Base-by-base conservation (phyloP, 768 basidiomycete genomes). In the Amanita exitialis region DNA sequence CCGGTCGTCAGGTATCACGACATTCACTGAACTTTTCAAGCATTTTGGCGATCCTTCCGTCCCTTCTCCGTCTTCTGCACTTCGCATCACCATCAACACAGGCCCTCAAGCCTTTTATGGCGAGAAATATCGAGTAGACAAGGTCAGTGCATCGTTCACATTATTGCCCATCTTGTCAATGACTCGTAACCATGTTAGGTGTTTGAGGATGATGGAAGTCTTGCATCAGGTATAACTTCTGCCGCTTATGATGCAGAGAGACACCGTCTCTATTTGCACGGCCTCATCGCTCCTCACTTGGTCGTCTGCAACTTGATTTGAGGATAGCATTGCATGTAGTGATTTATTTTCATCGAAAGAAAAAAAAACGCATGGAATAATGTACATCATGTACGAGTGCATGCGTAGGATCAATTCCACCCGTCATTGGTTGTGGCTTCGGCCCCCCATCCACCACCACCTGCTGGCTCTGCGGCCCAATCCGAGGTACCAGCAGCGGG, bases 391-490 rank as follows among this genome's bases (percentile, higher is more conserved):
- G 25, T 27, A 42, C 15, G 30, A 41, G 15, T 18, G 49, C 16
- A 49, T 38, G 28, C 30, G 25, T 25, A n/a, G 37, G 27, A 47
- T 51, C 60, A 73, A 63, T 72, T 70, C 72, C 72, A 73, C 30
- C 72, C 71, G 38, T 62, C 52, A 34, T 54, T 50, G 28, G 65
- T 69, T 52, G 64, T 35, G 18, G 56, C 10, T 12, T 47, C 45
- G 9, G 30, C 30, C 48, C 61, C 72, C 73, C 73, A 74, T 41
- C 61, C 59, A 32, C 61, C 44, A 41, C 59, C 44, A 51, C 72
- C 69, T 50, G 76, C 63, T 41, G 90, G 82, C 64, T 93, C 92
- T 54, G 91, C 90, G 60, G 90, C 71, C 93, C 93, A 96, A 74
- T 95, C 92, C 45, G 77, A 72, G 25, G 76, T 65, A 50, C 60